These are phyloP conservation scores for Chrysochromulina tobinii DNA, from an alignment of 78 protist species.

Conservation along the genomic window DNA sequence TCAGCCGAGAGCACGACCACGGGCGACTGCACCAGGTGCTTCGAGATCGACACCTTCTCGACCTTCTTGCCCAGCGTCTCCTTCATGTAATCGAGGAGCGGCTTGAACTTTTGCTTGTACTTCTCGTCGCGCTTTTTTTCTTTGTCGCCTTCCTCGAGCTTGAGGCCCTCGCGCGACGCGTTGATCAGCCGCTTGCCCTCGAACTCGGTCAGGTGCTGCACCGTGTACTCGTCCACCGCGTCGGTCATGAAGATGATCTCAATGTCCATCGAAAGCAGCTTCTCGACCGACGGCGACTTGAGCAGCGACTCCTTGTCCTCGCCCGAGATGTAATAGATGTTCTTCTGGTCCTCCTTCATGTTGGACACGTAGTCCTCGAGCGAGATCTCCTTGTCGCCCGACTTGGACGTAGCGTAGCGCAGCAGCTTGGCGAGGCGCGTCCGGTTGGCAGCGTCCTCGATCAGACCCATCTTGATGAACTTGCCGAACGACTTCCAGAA, in stretches of 20 bases:
- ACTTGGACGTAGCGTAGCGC: conserved; percentile 73
- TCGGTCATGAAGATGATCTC: conserved; percentile 96
- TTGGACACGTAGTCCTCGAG: conserved; percentile 87
- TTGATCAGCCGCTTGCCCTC: conserved; percentile 78
- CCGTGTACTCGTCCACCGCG: conserved; percentile 95
- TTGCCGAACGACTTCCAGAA: conserved; percentile 88
- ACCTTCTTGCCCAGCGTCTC: conserved; percentile 62
- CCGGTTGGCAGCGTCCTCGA: conserved; percentile 90
- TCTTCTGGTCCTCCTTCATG: conserved; percentile 88
- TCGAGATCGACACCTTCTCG: conserved; percentile 74
- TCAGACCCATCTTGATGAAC: conserved; percentile 93
- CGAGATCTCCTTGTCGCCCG: conserved; percentile 40
- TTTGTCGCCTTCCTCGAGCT: conserved; percentile 70
- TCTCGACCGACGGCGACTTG: conserved; percentile 73
- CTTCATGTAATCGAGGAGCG: conserved; percentile 73
- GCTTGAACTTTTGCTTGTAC: conserved; percentile 56
- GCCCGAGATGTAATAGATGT: conserved; percentile 92
- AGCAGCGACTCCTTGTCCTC: conserved; percentile 40
- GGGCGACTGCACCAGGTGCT: conserved; percentile 82
- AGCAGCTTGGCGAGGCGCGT: conserved; percentile 87
- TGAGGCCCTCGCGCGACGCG: conserved; percentile 87
- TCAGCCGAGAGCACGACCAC: conserved; percentile 71
- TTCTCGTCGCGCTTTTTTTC: conserved; percentile 34
- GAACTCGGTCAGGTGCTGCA: conserved; percentile 73
- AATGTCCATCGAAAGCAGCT: conserved; percentile 74